These are phyloP conservation scores for Candolleomyces efflorescens DNA, from an alignment of 768 basidiomycete genomes.

Conservation along the genomic window DNA sequence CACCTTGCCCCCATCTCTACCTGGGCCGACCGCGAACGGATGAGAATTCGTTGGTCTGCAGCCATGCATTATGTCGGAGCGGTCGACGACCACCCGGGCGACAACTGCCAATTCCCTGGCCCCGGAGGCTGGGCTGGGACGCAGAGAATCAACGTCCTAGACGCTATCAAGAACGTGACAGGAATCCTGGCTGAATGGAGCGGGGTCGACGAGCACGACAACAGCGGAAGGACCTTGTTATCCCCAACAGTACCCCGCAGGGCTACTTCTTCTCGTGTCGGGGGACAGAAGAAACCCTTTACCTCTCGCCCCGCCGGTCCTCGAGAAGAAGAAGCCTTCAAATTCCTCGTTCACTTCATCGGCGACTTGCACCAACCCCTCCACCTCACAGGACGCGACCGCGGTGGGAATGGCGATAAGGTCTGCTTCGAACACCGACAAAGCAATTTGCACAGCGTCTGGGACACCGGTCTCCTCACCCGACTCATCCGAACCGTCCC, in stretches of 20 bases:
- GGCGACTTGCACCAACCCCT: slow-evolving; percentile 95
- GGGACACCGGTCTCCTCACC: slow-evolving; percentile 82
- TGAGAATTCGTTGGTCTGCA: slow-evolving; percentile 66
- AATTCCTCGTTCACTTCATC: slow-evolving; percentile 90
- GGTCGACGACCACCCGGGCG: slow-evolving; percentile 70
- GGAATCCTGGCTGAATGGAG: slow-evolving; percentile 51
- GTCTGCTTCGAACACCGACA: slow-evolving; percentile 68
- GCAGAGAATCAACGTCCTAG: slow-evolving; percentile 61
- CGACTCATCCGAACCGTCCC: slow-evolving; percentile 73
- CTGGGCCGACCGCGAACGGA: slow-evolving; percentile 81
- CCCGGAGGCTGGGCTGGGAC: slow-evolving; percentile 64
- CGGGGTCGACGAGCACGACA: slow-evolving; percentile 17
- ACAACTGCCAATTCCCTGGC: slow-evolving; percentile 77
- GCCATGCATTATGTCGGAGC: slow-evolving; percentile 75
- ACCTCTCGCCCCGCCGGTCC: background rate
- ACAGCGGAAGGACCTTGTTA: background rate
- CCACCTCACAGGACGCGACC: slow-evolving; percentile 82
- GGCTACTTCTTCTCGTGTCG: too few species aligned
- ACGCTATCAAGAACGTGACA: slow-evolving; percentile 75
- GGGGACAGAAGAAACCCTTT: too few species aligned
- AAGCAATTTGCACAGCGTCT: slow-evolving; percentile 75
- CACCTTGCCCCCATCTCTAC: slow-evolving; percentile 79
- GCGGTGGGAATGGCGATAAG: slow-evolving; percentile 81
- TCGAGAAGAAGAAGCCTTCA: slow-evolving; percentile 62
- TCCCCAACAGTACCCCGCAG: background rate